A percentile compares a stretch with the other conserved stretches of the same genome.
phyloP scores from a whole-genome alignment of 2,329 filamentous ascomycete genomes.

The Teratosphaeria viscida region DNA sequence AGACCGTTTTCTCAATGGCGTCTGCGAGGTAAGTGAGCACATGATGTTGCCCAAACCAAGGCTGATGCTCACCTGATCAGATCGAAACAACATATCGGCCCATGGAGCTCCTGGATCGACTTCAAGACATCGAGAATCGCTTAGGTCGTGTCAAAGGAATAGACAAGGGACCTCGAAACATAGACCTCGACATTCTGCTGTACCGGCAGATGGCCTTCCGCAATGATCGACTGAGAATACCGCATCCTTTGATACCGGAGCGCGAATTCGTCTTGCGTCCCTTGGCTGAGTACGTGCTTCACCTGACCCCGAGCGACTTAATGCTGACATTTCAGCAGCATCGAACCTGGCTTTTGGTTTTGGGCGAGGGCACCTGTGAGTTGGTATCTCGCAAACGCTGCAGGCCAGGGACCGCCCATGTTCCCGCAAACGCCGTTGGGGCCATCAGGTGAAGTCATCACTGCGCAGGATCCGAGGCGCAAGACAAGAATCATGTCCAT shows the following conservation, averaged over 20 bases:
- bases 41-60: background rate
- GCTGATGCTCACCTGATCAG: slow-evolving; percentile 35
- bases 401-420: slow-evolving; percentile 9
- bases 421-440: slow-evolving; percentile 30
- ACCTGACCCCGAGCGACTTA: background rate
- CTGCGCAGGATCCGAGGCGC: slow-evolving; percentile 44
- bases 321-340: background rate
- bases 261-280: slow-evolving; percentile 89
- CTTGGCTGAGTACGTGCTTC: slow-evolving; percentile 30
- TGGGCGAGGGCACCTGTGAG: slow-evolving; percentile 14
- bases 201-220: slow-evolving; percentile 59
- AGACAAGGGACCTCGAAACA: slow-evolving; percentile 88
- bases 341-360: background rate
- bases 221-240: slow-evolving; percentile 67
- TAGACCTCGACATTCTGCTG: slow-evolving; percentile 85
- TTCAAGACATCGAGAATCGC: slow-evolving; percentile 72
- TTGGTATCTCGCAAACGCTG: background rate
- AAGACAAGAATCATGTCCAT: slow-evolving; percentile 84
- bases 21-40: slow-evolving; percentile 60
- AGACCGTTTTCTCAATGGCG: slow-evolving; percentile 80
- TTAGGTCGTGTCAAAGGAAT: slow-evolving; percentile 75
- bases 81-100: slow-evolving; percentile 71
- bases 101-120: slow-evolving; percentile 61
- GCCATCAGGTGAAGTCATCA: slow-evolving; percentile 43
- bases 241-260: slow-evolving; percentile 76